Percentiles rank a stretch among this genome's conserved stretches.
phyloP scores from a whole-genome alignment of 176 grass and related monocot genomes.

The Aegilops umbellulata region DNA sequence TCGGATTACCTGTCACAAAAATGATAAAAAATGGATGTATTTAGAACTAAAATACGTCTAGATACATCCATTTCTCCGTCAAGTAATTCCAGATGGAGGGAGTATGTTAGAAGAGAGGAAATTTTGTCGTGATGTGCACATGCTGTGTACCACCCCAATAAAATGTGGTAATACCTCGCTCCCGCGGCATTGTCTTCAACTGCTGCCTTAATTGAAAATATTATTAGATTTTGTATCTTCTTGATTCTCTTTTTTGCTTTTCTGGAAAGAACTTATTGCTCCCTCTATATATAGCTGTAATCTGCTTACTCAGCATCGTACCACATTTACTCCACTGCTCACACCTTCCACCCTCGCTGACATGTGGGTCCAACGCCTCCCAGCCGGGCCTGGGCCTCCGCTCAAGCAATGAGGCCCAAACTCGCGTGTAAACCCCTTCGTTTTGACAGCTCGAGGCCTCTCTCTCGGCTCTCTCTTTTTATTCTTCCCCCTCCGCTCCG shows the following conservation, averaged over 20 bases:
- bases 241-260: background rate
- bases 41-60: no score
- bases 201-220: no score
- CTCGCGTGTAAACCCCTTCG: background rate
- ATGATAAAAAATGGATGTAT: no score
- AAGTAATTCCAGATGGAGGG: no score
- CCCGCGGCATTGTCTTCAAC: no score
- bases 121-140: background rate
- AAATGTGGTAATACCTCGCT: background rate
- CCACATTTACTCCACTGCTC: background rate
- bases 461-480: background rate
- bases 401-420: background rate
- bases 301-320: background rate
- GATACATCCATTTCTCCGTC: no score
- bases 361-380: background rate
- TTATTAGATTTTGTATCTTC: background rate
- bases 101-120: no score
- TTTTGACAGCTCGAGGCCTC: background rate
- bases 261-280: background rate
- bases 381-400: constrained; percentile 6
- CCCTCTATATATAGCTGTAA: background rate
- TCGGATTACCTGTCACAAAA: no score
- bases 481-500: background rate
- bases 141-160: background rate
- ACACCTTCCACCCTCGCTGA: background rate